Conservation (phyloP, 768 basidiomycete species). For the Tulasnella calospora region DNA sequence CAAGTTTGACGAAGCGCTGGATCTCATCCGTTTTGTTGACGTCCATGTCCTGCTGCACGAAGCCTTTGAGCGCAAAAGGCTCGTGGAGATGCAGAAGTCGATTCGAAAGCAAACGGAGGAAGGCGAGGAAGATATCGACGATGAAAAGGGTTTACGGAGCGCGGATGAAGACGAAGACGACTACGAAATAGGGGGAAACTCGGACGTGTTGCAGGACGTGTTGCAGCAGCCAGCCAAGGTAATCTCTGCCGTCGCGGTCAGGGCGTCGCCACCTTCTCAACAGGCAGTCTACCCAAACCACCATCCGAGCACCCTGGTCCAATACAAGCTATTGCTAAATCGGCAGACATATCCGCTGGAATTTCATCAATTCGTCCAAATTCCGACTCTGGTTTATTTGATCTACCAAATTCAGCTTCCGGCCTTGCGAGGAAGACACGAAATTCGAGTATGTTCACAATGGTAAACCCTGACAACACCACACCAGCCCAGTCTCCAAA, state of each 20-base stretch:
- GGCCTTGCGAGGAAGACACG: neutral
- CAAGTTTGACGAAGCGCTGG: neutral
- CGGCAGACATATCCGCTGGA: too few species aligned
- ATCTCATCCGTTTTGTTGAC: neutral
- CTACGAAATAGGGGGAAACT: neutral
- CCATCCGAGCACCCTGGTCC: neutral
- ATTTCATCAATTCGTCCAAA: too few species aligned
- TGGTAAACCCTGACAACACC: neutral
- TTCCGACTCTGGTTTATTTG: neutral
- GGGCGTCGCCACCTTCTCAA: neutral
- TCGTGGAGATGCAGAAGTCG: neutral
- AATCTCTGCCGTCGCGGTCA: neutral
- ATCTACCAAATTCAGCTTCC: neutral
- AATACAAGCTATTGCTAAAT: neutral
- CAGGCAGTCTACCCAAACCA: neutral
- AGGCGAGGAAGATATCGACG: neutral
- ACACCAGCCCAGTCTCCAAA: neutral
- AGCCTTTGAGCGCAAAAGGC: neutral
- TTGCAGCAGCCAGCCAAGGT: neutral
- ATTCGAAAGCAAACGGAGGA: neutral
- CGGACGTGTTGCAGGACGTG: too few species aligned
- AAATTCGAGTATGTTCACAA: neutral
- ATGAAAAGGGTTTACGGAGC: neutral
- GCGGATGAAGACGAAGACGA: neutral
- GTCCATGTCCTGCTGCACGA: neutral